Percentiles rank a stretch among this genome's conserved stretches.
Conservation (phyloP, 305 asterid species). For the Solanum hybrid region DNA sequence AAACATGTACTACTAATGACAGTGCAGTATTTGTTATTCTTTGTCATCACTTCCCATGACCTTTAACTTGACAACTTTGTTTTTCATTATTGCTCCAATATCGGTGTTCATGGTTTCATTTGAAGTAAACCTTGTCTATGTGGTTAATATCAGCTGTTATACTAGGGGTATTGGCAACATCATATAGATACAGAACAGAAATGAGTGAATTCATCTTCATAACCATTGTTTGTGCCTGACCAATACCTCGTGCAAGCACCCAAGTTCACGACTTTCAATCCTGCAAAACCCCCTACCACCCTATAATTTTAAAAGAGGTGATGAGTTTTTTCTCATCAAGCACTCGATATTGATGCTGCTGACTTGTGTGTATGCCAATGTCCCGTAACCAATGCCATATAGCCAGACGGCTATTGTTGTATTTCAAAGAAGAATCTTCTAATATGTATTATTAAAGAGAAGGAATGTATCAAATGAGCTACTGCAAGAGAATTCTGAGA, state of each 20-base stretch:
- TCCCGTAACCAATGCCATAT: not conserved
- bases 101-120: not conserved
- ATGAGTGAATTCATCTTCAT: conserved; percentile 86
- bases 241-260: conserved; percentile 19
- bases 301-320: too few relatives aligned
- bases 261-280: too few relatives aligned
- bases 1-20: too few relatives aligned
- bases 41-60: too few relatives aligned
- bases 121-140: conserved; percentile 37
- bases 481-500: not conserved
- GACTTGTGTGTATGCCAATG: not conserved
- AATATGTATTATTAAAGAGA: not conserved
- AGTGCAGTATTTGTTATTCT: too few relatives aligned
- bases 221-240: conserved; percentile 76
- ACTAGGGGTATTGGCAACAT: conserved; percentile 82
- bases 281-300: too few relatives aligned
- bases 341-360: too few relatives aligned
- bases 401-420: not conserved
- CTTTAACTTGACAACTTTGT: too few relatives aligned
- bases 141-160: conserved; percentile 87
- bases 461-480: not conserved
- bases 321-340: too few relatives aligned
- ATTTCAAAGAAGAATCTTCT: not conserved
- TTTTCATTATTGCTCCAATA: not conserved
- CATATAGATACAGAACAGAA: conserved; percentile 78